phyloP scores from a whole-genome alignment of 2,329 filamentous ascomycete genomes.

The Fusarium metavorans region DNA sequence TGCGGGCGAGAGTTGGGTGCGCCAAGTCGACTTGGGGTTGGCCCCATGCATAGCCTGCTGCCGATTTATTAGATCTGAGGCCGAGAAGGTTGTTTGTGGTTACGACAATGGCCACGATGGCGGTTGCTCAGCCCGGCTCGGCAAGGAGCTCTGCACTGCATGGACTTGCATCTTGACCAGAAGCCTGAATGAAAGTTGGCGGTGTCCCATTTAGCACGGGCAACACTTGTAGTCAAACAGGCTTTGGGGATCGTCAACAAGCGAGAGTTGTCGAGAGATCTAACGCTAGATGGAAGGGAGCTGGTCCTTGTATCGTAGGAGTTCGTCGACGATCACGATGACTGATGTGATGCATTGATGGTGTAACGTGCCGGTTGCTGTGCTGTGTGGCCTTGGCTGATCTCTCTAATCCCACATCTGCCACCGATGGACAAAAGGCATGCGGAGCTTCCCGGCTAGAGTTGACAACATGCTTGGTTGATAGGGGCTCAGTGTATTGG shows the following conservation, averaged over 20 bases:
- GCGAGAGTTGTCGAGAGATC: not conserved
- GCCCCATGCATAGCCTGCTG: not conserved
- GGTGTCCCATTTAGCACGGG: not conserved
- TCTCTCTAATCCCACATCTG: slow-evolving; percentile 11
- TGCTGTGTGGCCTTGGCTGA: not conserved
- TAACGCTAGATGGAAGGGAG: not conserved
- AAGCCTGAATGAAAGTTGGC: not conserved
- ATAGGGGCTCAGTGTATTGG: not conserved
- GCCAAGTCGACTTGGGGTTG: not conserved
- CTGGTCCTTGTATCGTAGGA: not conserved
- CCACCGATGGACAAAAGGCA: slow-evolving; percentile 7
- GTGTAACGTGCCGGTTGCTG: not conserved
- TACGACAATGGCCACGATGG: slow-evolving; percentile 29
- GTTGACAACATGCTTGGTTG: not conserved
- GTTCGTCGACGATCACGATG: slow-evolving; percentile 9
- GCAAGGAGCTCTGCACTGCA: slow-evolving; percentile 8
- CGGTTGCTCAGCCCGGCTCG: slow-evolving; percentile 37
- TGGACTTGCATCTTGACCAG: not conserved
- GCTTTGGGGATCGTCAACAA: slow-evolving; percentile 8
- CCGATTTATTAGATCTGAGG: not conserved
- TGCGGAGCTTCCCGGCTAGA: slow-evolving; percentile 10
- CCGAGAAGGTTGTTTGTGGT: not conserved
- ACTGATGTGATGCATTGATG: slow-evolving; percentile 10
- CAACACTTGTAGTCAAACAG: not conserved
- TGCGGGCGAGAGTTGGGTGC: not conserved